Evolutionary conservation across 495 filamentous ascomycete genomes (phyloP).

Genomic region (Saxophila tyrrhenica): DNA sequence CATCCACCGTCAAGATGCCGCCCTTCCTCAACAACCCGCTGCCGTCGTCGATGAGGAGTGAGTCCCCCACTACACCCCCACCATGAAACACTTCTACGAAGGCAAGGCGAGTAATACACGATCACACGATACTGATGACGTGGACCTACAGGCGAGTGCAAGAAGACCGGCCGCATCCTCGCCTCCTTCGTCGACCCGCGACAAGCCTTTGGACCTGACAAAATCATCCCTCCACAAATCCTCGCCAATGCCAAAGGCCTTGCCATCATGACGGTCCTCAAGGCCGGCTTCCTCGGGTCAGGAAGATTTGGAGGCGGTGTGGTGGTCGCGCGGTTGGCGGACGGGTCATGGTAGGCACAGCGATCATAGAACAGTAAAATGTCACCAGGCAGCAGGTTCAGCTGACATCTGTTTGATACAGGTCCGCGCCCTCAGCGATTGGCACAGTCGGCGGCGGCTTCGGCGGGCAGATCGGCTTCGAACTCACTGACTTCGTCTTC

Average conservation of each 20-base stretch:
- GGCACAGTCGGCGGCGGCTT: slow-evolving; percentile 84
- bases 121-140: neutral
- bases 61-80: slow-evolving; percentile 29
- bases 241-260: slow-evolving; percentile 92
- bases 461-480: slow-evolving; percentile 94
- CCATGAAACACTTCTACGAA: slow-evolving; percentile 11
- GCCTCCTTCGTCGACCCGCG: slow-evolving; percentile 88
- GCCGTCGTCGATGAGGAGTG: slow-evolving; percentile 54
- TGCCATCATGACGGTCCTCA: slow-evolving; percentile 87
- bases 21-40: slow-evolving; percentile 59
- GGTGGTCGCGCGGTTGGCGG: slow-evolving; percentile 82
- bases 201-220: slow-evolving; percentile 92
- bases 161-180: slow-evolving; percentile 64
- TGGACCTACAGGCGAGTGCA: slow-evolving; percentile 28
- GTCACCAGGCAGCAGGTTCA: neutral
- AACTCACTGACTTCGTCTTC: slow-evolving; percentile 97
- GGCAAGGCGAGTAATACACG: neutral
- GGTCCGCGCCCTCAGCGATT: slow-evolving; percentile 82
- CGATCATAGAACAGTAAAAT: neutral
- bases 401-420: slow-evolving; percentile 2
- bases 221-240: slow-evolving; percentile 87
- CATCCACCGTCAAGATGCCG: slow-evolving; percentile 23
- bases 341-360: slow-evolving; percentile 59
- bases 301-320: slow-evolving; percentile 87
- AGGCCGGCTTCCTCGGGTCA: slow-evolving; percentile 90